A percentile compares a stretch with the other conserved stretches of the same genome.
These are phyloP conservation scores for Alternaria conjuncta DNA, from an alignment of 2,329 filamentous ascomycete genomes.

Conservation along the genomic window DNA sequence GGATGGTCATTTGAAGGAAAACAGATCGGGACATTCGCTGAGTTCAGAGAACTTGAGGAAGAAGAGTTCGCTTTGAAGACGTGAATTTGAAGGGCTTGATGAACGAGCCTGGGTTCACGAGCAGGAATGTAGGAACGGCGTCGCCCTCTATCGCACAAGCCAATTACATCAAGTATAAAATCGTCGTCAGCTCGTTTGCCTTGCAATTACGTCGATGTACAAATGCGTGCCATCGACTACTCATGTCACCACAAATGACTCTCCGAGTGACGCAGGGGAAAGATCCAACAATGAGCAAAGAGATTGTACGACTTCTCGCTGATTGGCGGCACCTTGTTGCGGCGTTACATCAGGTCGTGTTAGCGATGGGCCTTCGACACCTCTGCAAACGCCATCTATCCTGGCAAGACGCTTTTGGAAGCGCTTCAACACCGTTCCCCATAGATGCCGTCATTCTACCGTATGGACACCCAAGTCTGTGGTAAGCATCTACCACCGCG, in stretches of 20 bases:
- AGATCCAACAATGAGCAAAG: background rate
- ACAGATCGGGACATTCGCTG: accelerated
- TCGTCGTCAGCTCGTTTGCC: accelerated
- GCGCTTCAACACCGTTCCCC: background rate
- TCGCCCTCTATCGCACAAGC: too few relatives aligned
- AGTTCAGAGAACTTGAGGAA: accelerated
- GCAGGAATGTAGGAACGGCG: too few relatives aligned
- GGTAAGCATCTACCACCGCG: background rate
- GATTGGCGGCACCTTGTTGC: background rate
- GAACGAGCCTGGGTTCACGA: accelerated
- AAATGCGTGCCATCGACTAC: accelerated
- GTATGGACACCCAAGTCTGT: background rate
- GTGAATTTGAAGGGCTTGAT: background rate
- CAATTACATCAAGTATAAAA: background rate
- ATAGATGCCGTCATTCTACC: background rate
- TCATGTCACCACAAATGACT: background rate
- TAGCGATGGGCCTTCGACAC: background rate
- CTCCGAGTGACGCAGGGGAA: background rate
- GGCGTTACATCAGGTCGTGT: too few relatives aligned
- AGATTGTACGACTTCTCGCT: background rate
- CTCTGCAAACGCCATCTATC: background rate
- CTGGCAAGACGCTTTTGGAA: background rate
- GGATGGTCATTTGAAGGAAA: accelerated
- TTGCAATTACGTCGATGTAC: background rate
- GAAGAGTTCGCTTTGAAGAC: background rate